These are phyloP conservation scores for Stagonosporopsis chrysanthemi DNA, from an alignment of 2,329 filamentous ascomycete species.

Conservation along the genomic window DNA sequence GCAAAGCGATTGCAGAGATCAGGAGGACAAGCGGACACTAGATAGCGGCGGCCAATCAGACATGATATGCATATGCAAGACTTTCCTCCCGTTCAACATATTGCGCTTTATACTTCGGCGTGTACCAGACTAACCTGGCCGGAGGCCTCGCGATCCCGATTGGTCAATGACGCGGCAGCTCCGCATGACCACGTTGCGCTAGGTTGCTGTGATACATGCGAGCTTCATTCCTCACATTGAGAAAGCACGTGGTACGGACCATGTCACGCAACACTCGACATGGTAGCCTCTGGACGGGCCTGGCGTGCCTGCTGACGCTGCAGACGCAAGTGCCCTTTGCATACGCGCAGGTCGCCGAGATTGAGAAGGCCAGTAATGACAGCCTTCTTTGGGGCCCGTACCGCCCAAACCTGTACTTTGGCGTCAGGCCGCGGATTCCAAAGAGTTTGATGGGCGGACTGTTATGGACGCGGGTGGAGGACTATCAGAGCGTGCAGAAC, in stretches of 20 bases:
- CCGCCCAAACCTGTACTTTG: constrained; percentile 92
- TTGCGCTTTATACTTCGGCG: neutral
- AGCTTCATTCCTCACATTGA: constrained; percentile 20
- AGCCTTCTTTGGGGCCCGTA: constrained; percentile 96
- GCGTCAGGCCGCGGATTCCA: constrained; percentile 80
- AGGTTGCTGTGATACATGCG: constrained; percentile 21
- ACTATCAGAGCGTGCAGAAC: constrained; percentile 75
- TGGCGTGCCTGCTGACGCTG: constrained; percentile 32
- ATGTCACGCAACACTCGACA: constrained; percentile 39
- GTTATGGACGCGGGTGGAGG: constrained; percentile 88
- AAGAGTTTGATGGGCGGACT: constrained; percentile 83
- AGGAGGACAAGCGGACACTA: neutral
- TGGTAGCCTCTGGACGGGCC: constrained; percentile 28
- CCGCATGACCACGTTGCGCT: constrained; percentile 10
- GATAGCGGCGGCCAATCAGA: neutral
- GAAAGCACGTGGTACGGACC: constrained; percentile 20
- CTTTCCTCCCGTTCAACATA: neutral
- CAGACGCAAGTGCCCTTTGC: constrained; percentile 33
- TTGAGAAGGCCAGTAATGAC: constrained; percentile 69
- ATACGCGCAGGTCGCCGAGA: constrained; percentile 45
- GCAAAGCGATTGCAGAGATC: neutral
- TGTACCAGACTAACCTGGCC: neutral
- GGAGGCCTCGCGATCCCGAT: neutral
- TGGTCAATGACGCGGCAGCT: constrained; percentile 1
- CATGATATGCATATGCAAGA: neutral